phyloP scores from a whole-genome alignment of 75 land plant genomes.

The Pinus taeda region DNA sequence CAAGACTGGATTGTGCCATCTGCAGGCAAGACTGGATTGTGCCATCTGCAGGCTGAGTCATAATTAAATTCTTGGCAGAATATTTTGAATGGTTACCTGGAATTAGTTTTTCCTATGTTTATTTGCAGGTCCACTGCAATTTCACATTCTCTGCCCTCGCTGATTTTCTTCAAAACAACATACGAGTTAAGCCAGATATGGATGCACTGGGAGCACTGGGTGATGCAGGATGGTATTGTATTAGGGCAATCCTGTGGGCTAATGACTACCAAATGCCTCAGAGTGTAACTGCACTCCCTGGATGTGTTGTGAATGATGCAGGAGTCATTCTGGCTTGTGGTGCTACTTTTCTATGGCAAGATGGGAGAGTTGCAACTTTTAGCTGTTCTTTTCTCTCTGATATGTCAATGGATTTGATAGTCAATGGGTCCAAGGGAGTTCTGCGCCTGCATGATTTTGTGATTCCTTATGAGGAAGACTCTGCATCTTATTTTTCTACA shows the following conservation, averaged over 20 bases:
- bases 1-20: too few relatives aligned
- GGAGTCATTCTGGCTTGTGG: conserved; percentile 69
- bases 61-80: neutral
- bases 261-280: conserved; percentile 59
- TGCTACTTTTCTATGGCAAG: conserved; percentile 59
- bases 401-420: conserved; percentile 55
- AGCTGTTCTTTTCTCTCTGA: conserved; percentile 62
- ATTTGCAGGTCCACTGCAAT: conserved; percentile 2
- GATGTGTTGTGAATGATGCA: conserved; percentile 45
- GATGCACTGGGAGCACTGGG: conserved; percentile 84
- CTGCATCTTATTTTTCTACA: conserved; percentile 23
- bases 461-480: conserved; percentile 48
- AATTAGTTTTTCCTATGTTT: neutral
- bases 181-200: conserved; percentile 55
- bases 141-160: neutral
- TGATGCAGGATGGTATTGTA: conserved; percentile 90
- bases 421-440: conserved; percentile 39
- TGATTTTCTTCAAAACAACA: conserved; percentile 7
- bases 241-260: conserved; percentile 65
- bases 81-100: too few relatives aligned
- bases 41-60: neutral
- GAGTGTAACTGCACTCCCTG: conserved; percentile 49
- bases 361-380: conserved; percentile 69
- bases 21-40: too few relatives aligned
- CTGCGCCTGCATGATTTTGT: conserved; percentile 59